Conservation (phyloP, 441 rosid genomes). For the Omphalea diandra region DNA sequence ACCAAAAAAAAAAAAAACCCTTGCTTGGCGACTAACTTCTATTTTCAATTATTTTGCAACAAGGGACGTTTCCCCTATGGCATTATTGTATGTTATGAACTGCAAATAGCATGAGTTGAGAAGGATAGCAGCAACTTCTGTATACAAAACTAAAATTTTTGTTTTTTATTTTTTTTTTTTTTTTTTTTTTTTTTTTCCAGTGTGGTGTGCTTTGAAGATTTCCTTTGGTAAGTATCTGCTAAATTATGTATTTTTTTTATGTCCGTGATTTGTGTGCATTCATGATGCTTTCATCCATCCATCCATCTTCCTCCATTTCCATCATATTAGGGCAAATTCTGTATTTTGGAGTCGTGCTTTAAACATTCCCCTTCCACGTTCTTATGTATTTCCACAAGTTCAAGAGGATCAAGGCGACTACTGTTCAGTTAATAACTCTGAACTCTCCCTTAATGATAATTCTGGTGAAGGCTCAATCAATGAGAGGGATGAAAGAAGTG, state of each 20-base stretch:
- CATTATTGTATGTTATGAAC: not conserved
- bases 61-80: too few relatives aligned
- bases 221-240: constrained; percentile 68
- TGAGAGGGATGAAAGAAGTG: constrained; percentile 35
- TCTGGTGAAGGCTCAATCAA: constrained; percentile 25
- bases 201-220: constrained; percentile 70
- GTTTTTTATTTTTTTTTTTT: too few relatives aligned
- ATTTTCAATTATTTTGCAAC: too few relatives aligned
- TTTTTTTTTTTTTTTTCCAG: constrained; percentile 58
- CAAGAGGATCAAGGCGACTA: constrained; percentile 36
- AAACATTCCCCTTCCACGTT: constrained; percentile 84
- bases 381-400: constrained; percentile 73
- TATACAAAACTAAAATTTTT: not conserved
- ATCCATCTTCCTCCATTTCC: constrained; percentile 24
- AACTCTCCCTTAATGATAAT: constrained; percentile 22
- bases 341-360: constrained; percentile 94
- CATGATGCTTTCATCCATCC: constrained; percentile 10
- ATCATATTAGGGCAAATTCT: constrained; percentile 76
- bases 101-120: not conserved
- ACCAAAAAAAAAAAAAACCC: not conserved
- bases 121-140: constrained; percentile 3
- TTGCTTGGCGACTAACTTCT: not conserved
- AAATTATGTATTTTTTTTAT: constrained; percentile 9
- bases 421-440: constrained; percentile 20
- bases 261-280: constrained; percentile 16